These are phyloP conservation scores for Musa schizocarpa DNA, from an alignment of 176 grass and related monocot species.

Conservation along the genomic window DNA sequence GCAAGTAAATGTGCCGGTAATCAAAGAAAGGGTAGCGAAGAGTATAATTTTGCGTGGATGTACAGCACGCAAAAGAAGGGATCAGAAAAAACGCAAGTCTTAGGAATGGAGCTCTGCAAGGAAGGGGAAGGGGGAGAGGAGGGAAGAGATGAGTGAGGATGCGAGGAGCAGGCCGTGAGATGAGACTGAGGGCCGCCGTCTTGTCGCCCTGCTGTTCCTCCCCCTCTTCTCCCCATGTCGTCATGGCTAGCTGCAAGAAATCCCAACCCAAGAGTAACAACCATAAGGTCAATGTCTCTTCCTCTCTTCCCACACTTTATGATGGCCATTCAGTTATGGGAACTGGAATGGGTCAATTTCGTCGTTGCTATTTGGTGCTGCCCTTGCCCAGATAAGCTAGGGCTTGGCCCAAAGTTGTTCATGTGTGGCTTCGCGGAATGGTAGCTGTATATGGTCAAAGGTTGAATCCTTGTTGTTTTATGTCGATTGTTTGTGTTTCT, in stretches of 20 bases:
- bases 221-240: not conserved
- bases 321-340: not conserved
- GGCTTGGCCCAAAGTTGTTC: not conserved
- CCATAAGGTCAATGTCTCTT: not conserved
- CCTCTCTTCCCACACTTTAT: not conserved
- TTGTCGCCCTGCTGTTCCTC: not conserved
- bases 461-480: not conserved
- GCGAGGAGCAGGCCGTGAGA: not conserved
- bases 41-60: not conserved
- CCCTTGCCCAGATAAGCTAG: not conserved
- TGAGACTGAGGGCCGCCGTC: constrained; percentile 1
- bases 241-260: constrained; percentile 16
- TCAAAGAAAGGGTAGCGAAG: too few relatives aligned
- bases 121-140: too few relatives aligned
- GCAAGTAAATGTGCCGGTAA: too few relatives aligned
- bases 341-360: not conserved
- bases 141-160: not conserved
- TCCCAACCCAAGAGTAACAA: constrained; percentile 7
- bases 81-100: too few relatives aligned
- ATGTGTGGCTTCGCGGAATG: not conserved
- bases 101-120: too few relatives aligned
- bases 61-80: too few relatives aligned
- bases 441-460: not conserved
- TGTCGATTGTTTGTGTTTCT: too few relatives aligned
- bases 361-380: not conserved